Evolutionary conservation across 2,329 filamentous ascomycete genomes (phyloP).

Genomic region (Talaromyces piceae): DNA sequence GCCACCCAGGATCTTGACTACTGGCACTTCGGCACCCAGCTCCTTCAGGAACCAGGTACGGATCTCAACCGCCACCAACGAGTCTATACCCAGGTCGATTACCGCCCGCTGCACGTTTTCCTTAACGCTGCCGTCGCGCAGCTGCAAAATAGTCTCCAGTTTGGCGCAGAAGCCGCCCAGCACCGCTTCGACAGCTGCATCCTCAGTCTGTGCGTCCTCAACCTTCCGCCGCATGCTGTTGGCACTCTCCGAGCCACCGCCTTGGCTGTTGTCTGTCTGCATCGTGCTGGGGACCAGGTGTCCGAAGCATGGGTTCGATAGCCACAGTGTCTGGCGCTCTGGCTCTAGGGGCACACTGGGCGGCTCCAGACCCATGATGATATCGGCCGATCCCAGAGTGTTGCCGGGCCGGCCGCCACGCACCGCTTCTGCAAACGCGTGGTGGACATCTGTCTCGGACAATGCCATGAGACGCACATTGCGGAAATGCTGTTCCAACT

Average conservation of each 20-base stretch:
- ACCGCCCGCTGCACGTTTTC: not conserved
- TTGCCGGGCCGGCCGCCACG: slow-evolving; percentile 30
- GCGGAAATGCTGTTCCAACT: not conserved
- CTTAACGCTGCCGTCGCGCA: not conserved
- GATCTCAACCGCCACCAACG: slow-evolving; percentile 11
- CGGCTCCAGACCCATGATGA: slow-evolving; percentile 16
- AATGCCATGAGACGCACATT: slow-evolving; percentile 1
- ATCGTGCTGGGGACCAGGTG: not conserved
- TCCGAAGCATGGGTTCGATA: not conserved
- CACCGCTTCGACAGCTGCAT: not conserved
- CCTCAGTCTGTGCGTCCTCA: not conserved
- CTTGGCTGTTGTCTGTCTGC: not conserved
- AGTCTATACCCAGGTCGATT: slow-evolving; percentile 19
- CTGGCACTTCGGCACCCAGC: slow-evolving; percentile 37
- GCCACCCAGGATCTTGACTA: slow-evolving; percentile 40
- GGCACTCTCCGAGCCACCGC: not conserved
- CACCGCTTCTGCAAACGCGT: slow-evolving; percentile 48
- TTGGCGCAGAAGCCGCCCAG: not conserved
- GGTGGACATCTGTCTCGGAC: slow-evolving; percentile 46
- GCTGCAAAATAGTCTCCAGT: not conserved
- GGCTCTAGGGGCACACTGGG: not conserved
- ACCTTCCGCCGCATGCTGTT: not conserved
- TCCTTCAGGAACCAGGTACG: slow-evolving; percentile 41
- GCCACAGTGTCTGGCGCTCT: not conserved
- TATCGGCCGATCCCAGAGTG: slow-evolving; percentile 12